Conservation (phyloP, 2,329 filamentous ascomycete genomes). For the Apiospora koreana region DNA sequence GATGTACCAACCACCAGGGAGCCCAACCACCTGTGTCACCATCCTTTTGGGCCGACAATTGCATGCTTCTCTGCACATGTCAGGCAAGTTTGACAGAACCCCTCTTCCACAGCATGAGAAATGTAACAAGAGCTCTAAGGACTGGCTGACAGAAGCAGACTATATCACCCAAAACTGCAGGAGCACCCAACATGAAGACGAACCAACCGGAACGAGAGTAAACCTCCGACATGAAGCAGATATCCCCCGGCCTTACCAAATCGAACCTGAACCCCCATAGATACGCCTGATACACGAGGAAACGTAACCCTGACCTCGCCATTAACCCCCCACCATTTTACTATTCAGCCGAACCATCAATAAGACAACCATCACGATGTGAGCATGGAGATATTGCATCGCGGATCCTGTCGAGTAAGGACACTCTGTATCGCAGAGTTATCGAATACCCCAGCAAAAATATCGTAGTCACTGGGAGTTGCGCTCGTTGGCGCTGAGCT, state of each 20-base stretch:
- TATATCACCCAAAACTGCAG: background rate
- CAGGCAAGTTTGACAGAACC: background rate
- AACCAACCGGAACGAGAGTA: background rate
- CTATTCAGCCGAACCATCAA: background rate
- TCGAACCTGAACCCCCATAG: background rate
- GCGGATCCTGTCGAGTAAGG: constrained; percentile 53
- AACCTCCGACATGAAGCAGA: background rate
- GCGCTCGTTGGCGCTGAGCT: constrained; percentile 23
- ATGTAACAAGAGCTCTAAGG: background rate
- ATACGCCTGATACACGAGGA: background rate
- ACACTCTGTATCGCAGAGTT: constrained; percentile 50
- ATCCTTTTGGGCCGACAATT: background rate
- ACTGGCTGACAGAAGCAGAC: background rate
- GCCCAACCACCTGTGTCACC: background rate
- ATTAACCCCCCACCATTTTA: background rate
- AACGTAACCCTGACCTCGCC: background rate
- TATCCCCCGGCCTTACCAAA: background rate
- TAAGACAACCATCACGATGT: constrained; percentile 33
- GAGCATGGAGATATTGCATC: constrained; percentile 56
- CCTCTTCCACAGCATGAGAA: background rate
- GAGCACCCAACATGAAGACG: background rate
- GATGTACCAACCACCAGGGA: background rate
- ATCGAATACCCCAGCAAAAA: constrained; percentile 57
- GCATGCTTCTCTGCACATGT: background rate
- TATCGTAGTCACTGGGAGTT: constrained; percentile 28